Base-by-base conservation (phyloP, 2,329 filamentous ascomycete genomes). In the Paramyrothecium roridum region DNA sequence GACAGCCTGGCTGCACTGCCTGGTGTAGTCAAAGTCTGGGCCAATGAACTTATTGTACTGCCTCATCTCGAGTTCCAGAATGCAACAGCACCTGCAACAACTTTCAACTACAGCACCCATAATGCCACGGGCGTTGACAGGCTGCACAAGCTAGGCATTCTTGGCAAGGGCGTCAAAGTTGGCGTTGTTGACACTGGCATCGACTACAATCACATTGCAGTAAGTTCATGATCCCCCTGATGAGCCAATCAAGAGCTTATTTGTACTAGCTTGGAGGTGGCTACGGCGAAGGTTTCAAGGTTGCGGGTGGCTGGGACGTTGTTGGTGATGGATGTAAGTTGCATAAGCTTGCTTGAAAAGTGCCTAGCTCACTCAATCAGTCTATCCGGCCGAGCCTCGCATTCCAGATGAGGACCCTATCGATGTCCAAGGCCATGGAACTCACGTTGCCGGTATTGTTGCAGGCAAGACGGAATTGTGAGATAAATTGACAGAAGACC, bases 361-460 rank as follows among this genome's bases (percentile, higher is more conserved):
- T n/a, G n/a, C n/a, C n/a, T n/a, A n/a, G n/a, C n/a, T n/a, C n/a
- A n/a, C n/a, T n/a, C n/a, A n/a, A n/a, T n/a, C n/a, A n/a, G n/a
- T n/a, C n/a, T n/a, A n/a, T 30, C 26, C 10, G 26, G 10, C 26
- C 26, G 26, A 30, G 26, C 26, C 26, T 30, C 10, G 26, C 10
- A 6, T 30, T 1, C 67, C 67, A 0, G 59, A 67, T 51, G 59
- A 57, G 8, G 65, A 70, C 43, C 68, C 68, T 2, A 54, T 56
- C 8, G 66, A 69, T 21, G 52, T 60, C 1, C 26, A 59, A 17
- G 67, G 65, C n/a, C 63, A 68, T 49, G 37, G 37, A n/a, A 67
- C 65, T 10, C 67, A 70, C 40, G 66, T 70, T 2, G 58, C 67
- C 33, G 67, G 68, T 8, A 70, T 70, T 20, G 58, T 70, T 48